phyloP scores from a whole-genome alignment of 441 rosid species.

The Erysimum cheiri region DNA sequence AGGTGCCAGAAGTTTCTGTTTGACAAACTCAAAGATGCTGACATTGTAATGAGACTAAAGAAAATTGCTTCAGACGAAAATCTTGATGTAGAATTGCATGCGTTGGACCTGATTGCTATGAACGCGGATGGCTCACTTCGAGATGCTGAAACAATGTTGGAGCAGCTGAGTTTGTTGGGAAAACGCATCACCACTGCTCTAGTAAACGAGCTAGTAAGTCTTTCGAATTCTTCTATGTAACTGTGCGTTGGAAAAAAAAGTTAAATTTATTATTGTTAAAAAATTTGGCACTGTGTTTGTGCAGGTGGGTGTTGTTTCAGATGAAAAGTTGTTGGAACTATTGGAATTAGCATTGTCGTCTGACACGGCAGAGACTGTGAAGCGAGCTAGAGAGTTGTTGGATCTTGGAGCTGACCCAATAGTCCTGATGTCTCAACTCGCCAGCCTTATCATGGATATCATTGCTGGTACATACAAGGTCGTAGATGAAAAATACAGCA shows the following conservation, averaged over 20 bases:
- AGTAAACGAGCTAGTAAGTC: conserved; percentile 96
- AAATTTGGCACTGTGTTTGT: conserved; percentile 28
- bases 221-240: conserved; percentile 11
- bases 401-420: conserved; percentile 95
- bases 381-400: conserved; percentile 92
- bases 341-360: conserved; percentile 96
- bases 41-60: conserved; percentile 70
- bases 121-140: conserved; percentile 98
- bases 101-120: conserved; percentile 87
- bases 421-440: conserved; percentile 96
- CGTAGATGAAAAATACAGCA: conserved; percentile 54
- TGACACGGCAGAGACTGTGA: conserved; percentile 92
- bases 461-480: conserved; percentile 86
- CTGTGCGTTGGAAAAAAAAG: conserved; percentile 7
- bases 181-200: conserved; percentile 82
- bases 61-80: conserved; percentile 76
- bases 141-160: conserved; percentile 98
- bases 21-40: conserved; percentile 91
- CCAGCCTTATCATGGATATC: conserved; percentile 95
- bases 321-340: conserved; percentile 90
- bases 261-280: not conserved
- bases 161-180: conserved; percentile 93
- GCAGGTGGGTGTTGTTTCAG: conserved; percentile 96
- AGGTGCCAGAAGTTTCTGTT: conserved; percentile 94
- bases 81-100: conserved; percentile 86